phyloP scores from a whole-genome alignment of 352 stramenopile genomes.

The Pythium rishiriense region DNA sequence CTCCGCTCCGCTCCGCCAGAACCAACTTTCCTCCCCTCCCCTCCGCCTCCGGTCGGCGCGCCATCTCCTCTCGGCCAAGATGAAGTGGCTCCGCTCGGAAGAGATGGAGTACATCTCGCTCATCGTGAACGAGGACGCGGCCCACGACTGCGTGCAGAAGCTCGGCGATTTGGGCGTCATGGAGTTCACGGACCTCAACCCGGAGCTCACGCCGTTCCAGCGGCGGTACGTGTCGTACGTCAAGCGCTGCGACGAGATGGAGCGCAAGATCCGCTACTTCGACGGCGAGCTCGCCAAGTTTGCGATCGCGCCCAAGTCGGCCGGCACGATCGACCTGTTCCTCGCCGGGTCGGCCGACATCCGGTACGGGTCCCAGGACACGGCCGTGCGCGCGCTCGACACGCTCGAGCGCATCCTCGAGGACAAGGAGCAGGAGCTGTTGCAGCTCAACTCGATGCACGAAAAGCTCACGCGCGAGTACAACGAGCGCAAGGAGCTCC shows the following conservation, averaged over 20 bases:
- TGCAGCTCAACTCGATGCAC: conserved; percentile 97
- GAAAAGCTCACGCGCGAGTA: conserved; percentile 98
- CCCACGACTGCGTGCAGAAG: conserved; percentile 96
- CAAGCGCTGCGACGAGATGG: conserved; percentile 98
- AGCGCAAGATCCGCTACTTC: conserved; percentile 98
- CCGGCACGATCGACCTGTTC: conserved; percentile 77
- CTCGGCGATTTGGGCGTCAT: conserved; percentile 96
- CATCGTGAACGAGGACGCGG: conserved; percentile 98
- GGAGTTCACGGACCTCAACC: conserved; percentile 99
- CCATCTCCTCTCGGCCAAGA: conserved; percentile 23
- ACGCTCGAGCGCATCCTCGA: conserved; percentile 95
- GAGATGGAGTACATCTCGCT: conserved; percentile 99
- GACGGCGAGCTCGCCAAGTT: conserved; percentile 94
- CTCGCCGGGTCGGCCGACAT: conserved; percentile 70
- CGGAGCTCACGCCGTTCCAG: conserved; percentile 98
- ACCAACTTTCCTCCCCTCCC: neutral
- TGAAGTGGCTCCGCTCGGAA: conserved; percentile 98
- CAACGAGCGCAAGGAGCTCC: conserved; percentile 93
- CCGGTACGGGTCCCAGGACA: conserved; percentile 81
- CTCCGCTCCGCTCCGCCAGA: neutral
- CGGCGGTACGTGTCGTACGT: conserved; percentile 98
- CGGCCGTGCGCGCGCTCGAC: conserved; percentile 88
- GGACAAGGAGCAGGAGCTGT: conserved; percentile 94
- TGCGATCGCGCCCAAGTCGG: conserved; percentile 77
- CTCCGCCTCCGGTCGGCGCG: too few species aligned